A percentile compares a stretch with the other conserved stretches of the same genome.
Conservation (phyloP, 495 filamentous ascomycete genomes). For the Tetracladium setigerum region DNA sequence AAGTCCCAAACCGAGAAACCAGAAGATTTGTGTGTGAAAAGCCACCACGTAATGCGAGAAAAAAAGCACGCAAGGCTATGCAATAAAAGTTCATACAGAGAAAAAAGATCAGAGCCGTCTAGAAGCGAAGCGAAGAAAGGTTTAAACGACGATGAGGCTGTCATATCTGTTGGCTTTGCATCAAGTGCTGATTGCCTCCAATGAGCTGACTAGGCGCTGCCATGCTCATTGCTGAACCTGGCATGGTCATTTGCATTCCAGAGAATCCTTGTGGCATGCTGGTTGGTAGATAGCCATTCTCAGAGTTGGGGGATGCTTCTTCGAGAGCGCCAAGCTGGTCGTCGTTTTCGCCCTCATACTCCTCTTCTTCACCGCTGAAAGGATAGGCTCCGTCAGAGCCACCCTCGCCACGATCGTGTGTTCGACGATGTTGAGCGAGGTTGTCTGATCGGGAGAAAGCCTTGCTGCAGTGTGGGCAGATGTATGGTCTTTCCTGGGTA, state of each 20-base stretch:
- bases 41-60: constrained; percentile 1
- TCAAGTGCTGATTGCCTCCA: constrained; percentile 14
- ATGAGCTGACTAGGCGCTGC: constrained; percentile 39
- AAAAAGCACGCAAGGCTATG: constrained; percentile 23
- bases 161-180: constrained; percentile 19
- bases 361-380: constrained; percentile 73
- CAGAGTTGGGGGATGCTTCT: constrained; percentile 63
- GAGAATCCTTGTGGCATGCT: constrained; percentile 32
- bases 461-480: constrained; percentile 95
- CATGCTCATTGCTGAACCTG: constrained; percentile 36
- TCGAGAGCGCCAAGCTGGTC: constrained; percentile 70
- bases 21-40: not conserved
- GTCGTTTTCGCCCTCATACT: constrained; percentile 52
- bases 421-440: constrained; percentile 96
- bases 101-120: constrained; percentile 2
- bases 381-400: constrained; percentile 56
- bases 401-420: constrained; percentile 73
- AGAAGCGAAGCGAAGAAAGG: constrained; percentile 13
- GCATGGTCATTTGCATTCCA: constrained; percentile 46
- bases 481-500: constrained; percentile 97
- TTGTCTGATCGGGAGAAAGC: constrained; percentile 98
- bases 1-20: constrained; percentile 3
- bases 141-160: not conserved
- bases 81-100: constrained; percentile 20
- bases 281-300: constrained; percentile 42